Conservation (phyloP, 441 rosid species). For the Populus hybrid region DNA sequence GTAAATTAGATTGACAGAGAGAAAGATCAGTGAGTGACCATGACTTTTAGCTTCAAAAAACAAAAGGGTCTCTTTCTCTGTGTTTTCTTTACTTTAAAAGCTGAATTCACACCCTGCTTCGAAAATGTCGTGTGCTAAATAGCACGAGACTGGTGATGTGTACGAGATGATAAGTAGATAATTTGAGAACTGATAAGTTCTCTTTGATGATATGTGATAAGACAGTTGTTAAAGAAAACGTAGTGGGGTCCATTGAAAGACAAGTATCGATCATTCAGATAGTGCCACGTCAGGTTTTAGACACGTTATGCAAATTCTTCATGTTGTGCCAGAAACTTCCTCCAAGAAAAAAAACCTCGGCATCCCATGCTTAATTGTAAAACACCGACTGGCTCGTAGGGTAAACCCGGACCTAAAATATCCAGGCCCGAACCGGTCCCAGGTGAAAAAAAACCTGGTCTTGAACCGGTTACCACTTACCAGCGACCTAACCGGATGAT, state of each 20-base stretch:
- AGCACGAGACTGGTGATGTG: neutral
- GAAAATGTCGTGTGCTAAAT: neutral
- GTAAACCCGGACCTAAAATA: neutral
- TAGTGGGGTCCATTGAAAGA: neutral
- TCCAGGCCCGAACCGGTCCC: too few species aligned
- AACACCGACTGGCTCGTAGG: neutral
- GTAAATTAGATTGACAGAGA: neutral
- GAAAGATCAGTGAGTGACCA: neutral
- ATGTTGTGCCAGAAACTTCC: neutral
- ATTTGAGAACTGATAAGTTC: neutral
- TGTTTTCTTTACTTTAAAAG: neutral
- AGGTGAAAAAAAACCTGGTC: too few species aligned
- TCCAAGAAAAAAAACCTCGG: neutral
- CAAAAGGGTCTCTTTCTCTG: neutral
- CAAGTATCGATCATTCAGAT: neutral
- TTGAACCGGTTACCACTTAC: too few species aligned
- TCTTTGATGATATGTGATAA: neutral
- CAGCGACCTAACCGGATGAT: too few species aligned
- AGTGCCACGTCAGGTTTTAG: neutral
- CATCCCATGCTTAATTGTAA: neutral
- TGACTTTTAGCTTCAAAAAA: neutral
- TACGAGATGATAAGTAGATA: neutral
- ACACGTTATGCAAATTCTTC: neutral
- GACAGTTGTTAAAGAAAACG: too few species aligned
- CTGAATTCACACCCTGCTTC: neutral